Evolutionary conservation across 1,139 yeast genomes (phyloP).

Genomic region (Suhomyces taliae): DNA sequence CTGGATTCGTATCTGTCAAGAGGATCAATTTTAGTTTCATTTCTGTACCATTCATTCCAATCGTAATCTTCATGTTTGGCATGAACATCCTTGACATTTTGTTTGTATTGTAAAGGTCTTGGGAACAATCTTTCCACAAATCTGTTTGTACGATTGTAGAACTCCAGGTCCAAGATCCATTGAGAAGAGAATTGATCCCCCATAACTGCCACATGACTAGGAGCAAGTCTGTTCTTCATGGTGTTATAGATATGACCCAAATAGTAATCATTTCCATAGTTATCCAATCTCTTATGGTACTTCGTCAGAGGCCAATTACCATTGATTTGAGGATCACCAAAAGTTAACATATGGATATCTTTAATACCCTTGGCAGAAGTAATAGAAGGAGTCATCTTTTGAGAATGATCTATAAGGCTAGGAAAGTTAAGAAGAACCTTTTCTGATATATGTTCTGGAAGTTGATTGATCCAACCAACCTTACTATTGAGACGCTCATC

Average conservation of each 20-base stretch:
- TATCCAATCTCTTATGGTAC: constrained; percentile 75
- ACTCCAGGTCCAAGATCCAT: constrained; percentile 90
- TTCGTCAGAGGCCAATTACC: constrained; percentile 76
- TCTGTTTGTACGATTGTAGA: constrained; percentile 71
- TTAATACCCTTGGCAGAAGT: constrained; percentile 19
- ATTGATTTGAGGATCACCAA: constrained; percentile 96
- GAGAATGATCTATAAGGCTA: constrained; percentile 17
- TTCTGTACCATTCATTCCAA: constrained; percentile 50
- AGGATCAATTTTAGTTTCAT: constrained; percentile 41
- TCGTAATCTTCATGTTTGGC: constrained; percentile 50
- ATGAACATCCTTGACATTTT: constrained; percentile 48
- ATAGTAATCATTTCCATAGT: constrained; percentile 84
- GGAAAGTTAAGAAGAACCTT: constrained; percentile 32
- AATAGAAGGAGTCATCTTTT: constrained; percentile 4
- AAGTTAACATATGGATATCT: constrained; percentile 68
- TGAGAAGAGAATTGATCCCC: constrained; percentile 95
- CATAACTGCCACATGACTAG: constrained; percentile 83
- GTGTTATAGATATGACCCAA: constrained; percentile 76
- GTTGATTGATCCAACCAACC: constrained; percentile 20
- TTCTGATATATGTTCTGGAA: constrained; percentile 19
- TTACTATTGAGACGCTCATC: constrained; percentile 14
- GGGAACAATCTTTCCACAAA: constrained; percentile 66
- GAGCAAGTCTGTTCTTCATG: constrained; percentile 62
- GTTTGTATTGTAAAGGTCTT: constrained; percentile 49
- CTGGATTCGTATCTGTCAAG: constrained; percentile 46